Evolutionary conservation across 2,329 filamentous ascomycete genomes (phyloP).

Genomic region (Hymenoscyphus albidus): DNA sequence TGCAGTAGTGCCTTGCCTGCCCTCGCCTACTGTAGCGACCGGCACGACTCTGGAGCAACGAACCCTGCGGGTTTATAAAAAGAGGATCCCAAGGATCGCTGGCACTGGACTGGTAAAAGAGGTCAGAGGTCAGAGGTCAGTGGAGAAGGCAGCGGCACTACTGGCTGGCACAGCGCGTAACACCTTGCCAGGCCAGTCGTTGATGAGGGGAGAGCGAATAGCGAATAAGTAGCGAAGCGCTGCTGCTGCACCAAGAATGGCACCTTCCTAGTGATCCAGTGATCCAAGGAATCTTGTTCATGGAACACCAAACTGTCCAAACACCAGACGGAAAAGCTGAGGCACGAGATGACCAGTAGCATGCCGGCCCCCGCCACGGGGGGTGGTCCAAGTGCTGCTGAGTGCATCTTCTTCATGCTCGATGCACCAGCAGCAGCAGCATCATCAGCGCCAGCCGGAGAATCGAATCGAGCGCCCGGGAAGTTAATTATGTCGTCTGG

Average conservation of each 20-base stretch:
- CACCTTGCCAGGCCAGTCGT: constrained; percentile 11
- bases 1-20: neutral
- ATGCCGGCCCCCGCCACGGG: neutral
- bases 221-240: too few species aligned
- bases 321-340: constrained; percentile 4
- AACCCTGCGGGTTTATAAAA: neutral
- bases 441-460: too few species aligned
- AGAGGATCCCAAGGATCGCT: neutral
- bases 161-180: constrained; percentile 15
- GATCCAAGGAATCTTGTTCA: neutral
- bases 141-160: too few species aligned
- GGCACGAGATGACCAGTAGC: constrained; percentile 1
- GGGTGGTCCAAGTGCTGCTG: constrained; percentile 5
- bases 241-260: too few species aligned
- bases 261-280: too few species aligned
- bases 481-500: too few species aligned
- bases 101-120: too few species aligned
- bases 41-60: neutral
- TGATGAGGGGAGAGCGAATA: neutral
- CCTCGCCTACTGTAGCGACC: neutral
- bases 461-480: too few species aligned
- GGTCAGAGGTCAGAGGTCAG: too few species aligned
- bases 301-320: neutral
- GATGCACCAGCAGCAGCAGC: too few species aligned
- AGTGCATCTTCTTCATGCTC: constrained; percentile 4